Base-by-base conservation (phyloP, 2,329 filamentous ascomycete genomes). In the Sporothrix pallida region DNA sequence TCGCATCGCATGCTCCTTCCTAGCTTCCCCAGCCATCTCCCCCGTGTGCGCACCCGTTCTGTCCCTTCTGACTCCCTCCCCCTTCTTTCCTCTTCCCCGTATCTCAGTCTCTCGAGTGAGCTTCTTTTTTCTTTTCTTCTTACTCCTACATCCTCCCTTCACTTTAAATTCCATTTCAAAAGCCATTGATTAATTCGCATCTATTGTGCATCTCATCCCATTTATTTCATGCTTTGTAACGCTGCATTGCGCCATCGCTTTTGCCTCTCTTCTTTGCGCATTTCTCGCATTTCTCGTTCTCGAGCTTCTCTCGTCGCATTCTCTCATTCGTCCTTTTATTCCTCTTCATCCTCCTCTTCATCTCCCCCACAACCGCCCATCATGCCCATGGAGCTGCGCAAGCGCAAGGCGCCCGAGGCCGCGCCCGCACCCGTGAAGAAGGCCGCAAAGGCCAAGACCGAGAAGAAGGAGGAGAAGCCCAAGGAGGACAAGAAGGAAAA, bases 351-450 rank as follows among this genome's bases (percentile, higher is more conserved):
- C 1, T 48, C 17, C 58, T 20, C 48, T 5, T 52, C 17, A 6
- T 13, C 15, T 12, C 20, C 10, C n/a, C 37, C 70, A 44, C 77
- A 76, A 75, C 74, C 74, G 76, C 73, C 44, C 67, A 58, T 75
- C 72, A 90, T 90, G 88, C 86, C 87, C 76, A 84, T 87, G 77
- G 86, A 86, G 78, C 83, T 90, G 60, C 86, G 88, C 82, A 90
- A 90, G 83, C 87, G 88, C 83, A 89, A 89, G 82, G 87, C 87
- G 77, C 85, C 84, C 71, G 83, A 46, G 72, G 75, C 46, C 67
- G 67, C 58, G 62, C 72, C 31, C 54, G 65, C 75, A 48, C 58
- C 74, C 44, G 71, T 63, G 26, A 75, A 75, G 42, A 75, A 77
- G 60, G 70, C 76, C 13, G 56, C 73, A 10, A 74, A 68, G 62